Conservation (phyloP, 192 early-diverging fungal genomes). For the Spinellus fusiger region DNA sequence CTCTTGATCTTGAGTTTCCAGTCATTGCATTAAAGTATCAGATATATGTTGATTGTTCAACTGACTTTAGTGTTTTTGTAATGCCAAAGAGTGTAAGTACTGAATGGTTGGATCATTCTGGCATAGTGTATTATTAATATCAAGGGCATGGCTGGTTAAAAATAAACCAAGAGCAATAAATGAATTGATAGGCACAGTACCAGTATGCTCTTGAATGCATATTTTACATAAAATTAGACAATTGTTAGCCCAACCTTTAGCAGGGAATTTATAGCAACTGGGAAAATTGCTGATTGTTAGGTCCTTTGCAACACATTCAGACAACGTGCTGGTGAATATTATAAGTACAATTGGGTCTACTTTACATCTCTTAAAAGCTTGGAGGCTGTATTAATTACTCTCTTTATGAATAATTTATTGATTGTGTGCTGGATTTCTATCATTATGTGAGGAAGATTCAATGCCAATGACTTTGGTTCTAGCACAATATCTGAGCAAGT, state of each 20-base stretch:
- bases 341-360: constrained; percentile 5
- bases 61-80: background rate
- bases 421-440: constrained; percentile 13
- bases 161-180: constrained; percentile 5
- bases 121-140: background rate
- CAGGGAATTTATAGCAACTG: background rate
- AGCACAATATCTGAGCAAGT: constrained; percentile 14
- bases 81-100: background rate
- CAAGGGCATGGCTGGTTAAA: background rate
- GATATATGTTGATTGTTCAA: background rate
- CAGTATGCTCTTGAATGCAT: background rate
- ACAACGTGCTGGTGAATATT: background rate
- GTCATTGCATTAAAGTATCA: background rate
- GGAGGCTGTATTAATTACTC: constrained; percentile 5
- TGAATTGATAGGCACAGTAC: background rate
- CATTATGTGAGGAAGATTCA: constrained; percentile 5
- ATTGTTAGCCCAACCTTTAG: constrained; percentile 3
- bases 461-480: constrained; percentile 10
- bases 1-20: constrained; percentile 1
- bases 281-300: background rate
- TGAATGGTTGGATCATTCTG: constrained; percentile 1
- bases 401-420: constrained; percentile 11
- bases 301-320: background rate
- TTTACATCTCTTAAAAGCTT: background rate
- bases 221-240: constrained; percentile 1